Evolutionary conservation across 352 stramenopile genomes (phyloP).

Genomic region (Detonula confervacea): DNA sequence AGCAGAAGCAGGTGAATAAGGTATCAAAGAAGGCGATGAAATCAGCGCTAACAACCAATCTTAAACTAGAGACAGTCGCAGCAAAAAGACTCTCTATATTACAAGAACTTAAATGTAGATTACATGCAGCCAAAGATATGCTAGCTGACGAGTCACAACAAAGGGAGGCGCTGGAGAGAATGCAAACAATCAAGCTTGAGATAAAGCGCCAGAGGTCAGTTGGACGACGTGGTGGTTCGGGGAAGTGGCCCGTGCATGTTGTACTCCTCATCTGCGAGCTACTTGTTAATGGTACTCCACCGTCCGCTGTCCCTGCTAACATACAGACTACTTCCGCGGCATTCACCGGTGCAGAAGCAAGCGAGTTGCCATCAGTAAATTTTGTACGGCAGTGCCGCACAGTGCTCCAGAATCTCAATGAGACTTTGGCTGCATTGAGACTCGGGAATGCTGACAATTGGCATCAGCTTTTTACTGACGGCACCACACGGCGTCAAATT

Average conservation of each 20-base stretch:
- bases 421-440: conserved; percentile 16
- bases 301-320: not conserved
- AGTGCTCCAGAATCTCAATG: not conserved
- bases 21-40: not conserved
- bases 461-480: conserved; percentile 12
- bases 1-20: not conserved
- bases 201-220: not conserved
- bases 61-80: not conserved
- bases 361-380: not conserved
- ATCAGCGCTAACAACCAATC: not conserved
- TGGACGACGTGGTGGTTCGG: not conserved
- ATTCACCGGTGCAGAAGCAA: not conserved
- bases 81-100: not conserved
- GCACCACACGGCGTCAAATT: conserved; percentile 7
- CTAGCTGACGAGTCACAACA: not conserved
- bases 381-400: not conserved
- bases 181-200: not conserved
- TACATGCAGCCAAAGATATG: not conserved
- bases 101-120: not conserved
- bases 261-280: not conserved
- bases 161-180: not conserved
- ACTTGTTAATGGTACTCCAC: not conserved
- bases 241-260: not conserved
- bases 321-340: not conserved
- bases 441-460: conserved; percentile 3